Evolutionary conservation across 208 protist genomes (phyloP).

Genomic region (Endotrypanum monterogeii): DNA sequence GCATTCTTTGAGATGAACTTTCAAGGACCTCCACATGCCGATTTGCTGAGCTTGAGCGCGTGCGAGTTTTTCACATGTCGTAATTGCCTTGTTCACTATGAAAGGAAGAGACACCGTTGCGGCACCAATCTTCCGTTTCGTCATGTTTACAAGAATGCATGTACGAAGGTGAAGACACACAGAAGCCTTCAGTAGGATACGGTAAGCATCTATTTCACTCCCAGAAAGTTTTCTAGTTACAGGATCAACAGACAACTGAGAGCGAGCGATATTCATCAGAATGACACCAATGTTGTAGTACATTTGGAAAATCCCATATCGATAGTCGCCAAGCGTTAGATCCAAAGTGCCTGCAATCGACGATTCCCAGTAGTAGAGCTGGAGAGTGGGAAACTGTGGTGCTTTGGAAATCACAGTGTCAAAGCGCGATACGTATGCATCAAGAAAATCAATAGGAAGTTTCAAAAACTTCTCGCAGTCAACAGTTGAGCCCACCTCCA

Average conservation of each 20-base stretch:
- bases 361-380: constrained; percentile 65
- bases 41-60: constrained; percentile 75
- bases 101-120: constrained; percentile 37
- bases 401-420: constrained; percentile 32
- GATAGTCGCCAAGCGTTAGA: constrained; percentile 65
- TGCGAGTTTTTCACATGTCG: constrained; percentile 38
- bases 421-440: constrained; percentile 40
- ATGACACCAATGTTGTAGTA: constrained; percentile 66
- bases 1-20: constrained; percentile 38
- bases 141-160: constrained; percentile 40
- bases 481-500: constrained; percentile 11
- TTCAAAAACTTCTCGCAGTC: constrained; percentile 38
- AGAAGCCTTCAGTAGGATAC: constrained; percentile 50
- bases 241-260: constrained; percentile 40
- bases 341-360: constrained; percentile 42
- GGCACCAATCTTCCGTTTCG: constrained; percentile 38
- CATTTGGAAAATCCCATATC: constrained; percentile 66
- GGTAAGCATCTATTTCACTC: constrained; percentile 75
- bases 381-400: constrained; percentile 39
- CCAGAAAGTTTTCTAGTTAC: constrained; percentile 30
- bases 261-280: constrained; percentile 59
- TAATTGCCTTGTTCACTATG: constrained; percentile 31
- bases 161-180: constrained; percentile 60
- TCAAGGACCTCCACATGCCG: constrained; percentile 42
- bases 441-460: constrained; percentile 29